Evolutionary conservation across 1,284 basidiomycete genomes (phyloP).

Genomic region (Flammula alnicola): DNA sequence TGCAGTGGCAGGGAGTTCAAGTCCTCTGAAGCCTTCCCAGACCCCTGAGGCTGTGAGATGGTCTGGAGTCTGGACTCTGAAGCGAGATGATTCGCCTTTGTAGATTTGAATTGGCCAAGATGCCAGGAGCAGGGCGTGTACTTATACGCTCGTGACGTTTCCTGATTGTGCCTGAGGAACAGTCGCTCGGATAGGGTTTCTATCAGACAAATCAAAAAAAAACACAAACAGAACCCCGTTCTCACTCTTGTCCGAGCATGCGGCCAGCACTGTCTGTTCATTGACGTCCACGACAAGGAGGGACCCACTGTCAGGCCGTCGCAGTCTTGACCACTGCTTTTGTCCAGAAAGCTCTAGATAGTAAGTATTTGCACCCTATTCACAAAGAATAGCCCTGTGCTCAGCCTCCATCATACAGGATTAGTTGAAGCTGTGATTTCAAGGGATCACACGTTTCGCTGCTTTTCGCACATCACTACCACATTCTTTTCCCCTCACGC

Average conservation of each 20-base stretch:
- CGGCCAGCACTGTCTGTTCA: constrained; percentile 16
- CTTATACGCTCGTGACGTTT: no score
- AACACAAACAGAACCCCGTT: no score
- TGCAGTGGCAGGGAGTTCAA: no score
- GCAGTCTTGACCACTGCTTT: neutral
- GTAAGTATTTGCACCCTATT: constrained; percentile 3
- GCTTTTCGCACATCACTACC: constrained; percentile 12
- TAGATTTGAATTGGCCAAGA: no score
- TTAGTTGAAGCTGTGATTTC: constrained; percentile 10
- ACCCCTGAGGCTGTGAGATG: no score
- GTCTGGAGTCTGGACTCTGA: no score
- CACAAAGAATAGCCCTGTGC: constrained; percentile 3
- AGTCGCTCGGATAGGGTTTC: constrained; percentile 12
- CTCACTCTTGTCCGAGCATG: constrained; percentile 16
- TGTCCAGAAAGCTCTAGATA: no score
- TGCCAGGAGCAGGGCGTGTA: no score
- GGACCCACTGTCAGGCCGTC: constrained; percentile 1
- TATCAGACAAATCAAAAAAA: constrained; percentile 15
- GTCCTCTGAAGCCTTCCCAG: no score
- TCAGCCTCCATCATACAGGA: neutral
- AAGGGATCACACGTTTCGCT: constrained; percentile 21
- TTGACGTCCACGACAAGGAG: constrained; percentile 21
- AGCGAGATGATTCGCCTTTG: no score
- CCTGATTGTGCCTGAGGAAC: no score
- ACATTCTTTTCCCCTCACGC: constrained; percentile 23